Evolutionary conservation across 164 flowering plant species (phyloP).

Genomic region (Macadamia tetraphylla): DNA sequence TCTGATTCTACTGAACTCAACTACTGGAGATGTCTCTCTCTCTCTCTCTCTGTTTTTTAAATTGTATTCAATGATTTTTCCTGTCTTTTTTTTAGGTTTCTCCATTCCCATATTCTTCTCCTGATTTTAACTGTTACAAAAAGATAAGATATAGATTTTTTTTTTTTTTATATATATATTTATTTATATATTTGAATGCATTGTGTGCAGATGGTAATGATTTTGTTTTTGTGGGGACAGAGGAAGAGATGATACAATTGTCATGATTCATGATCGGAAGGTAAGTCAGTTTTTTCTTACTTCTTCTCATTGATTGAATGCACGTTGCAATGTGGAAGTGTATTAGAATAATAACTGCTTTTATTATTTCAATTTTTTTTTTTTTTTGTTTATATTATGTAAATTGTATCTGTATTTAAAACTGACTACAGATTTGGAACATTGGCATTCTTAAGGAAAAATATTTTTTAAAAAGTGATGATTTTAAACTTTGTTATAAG

Average conservation of each 20-base stretch:
- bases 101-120: slow-evolving; percentile 30
- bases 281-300: slow-evolving; percentile 29
- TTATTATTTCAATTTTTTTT: too few species aligned
- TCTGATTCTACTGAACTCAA: background rate
- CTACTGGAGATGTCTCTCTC: background rate
- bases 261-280: slow-evolving; percentile 47
- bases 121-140: slow-evolving; percentile 40
- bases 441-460: too few species aligned
- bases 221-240: slow-evolving; percentile 35
- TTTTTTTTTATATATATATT: background rate
- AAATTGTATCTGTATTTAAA: too few species aligned
- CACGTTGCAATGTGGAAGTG: too few species aligned
- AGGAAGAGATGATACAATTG: slow-evolving; percentile 41
- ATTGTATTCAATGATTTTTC: background rate
- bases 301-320: too few species aligned
- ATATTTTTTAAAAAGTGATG: too few species aligned
- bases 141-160: slow-evolving; percentile 31
- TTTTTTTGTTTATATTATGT: too few species aligned
- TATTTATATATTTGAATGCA: background rate
- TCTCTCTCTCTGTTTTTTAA: background rate
- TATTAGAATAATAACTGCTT: too few species aligned
- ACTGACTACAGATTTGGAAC: too few species aligned
- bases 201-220: background rate
- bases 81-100: slow-evolving; percentile 28
- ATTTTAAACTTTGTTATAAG: too few species aligned